Conservation (phyloP, 441 rosid genomes). For the Dalechampia spathulata region DNA sequence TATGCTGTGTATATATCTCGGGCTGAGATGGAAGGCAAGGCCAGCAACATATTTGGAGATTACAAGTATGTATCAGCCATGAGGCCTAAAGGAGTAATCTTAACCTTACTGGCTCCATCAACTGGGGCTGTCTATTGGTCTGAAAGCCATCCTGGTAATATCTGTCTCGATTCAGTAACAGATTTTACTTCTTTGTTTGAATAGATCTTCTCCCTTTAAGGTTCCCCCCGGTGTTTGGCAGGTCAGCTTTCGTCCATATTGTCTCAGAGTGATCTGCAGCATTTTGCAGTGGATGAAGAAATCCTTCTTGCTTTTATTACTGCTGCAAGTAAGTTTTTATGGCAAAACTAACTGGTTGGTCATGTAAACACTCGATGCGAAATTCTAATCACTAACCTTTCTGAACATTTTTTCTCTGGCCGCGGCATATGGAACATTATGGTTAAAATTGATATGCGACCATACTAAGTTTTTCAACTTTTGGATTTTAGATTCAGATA, state of each 20-base stretch:
- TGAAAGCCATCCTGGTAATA: conserved; percentile 59
- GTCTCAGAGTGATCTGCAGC: conserved; percentile 47
- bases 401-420: too few species aligned
- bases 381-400: too few species aligned
- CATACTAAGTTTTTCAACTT: neutral
- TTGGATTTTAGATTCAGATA: too few species aligned
- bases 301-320: conserved; percentile 66
- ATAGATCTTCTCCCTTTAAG: neutral
- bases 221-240: conserved; percentile 22
- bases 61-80: conserved; percentile 44
- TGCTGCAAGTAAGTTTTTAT: conserved; percentile 44
- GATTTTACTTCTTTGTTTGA: neutral
- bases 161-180: neutral
- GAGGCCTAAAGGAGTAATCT: conserved; percentile 48
- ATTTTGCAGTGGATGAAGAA: conserved; percentile 59
- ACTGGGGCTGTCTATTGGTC: conserved; percentile 69
- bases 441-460: too few species aligned
- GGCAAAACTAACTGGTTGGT: too few species aligned
- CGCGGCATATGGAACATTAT: too few species aligned
- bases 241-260: conserved; percentile 33
- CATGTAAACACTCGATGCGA: too few species aligned
- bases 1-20: conserved; percentile 57
- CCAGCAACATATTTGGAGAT: conserved; percentile 27
- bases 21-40: conserved; percentile 56
- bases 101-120: conserved; percentile 63